Base-by-base conservation (phyloP, 148 eudicot genomes). In the Oxyria digyna region DNA sequence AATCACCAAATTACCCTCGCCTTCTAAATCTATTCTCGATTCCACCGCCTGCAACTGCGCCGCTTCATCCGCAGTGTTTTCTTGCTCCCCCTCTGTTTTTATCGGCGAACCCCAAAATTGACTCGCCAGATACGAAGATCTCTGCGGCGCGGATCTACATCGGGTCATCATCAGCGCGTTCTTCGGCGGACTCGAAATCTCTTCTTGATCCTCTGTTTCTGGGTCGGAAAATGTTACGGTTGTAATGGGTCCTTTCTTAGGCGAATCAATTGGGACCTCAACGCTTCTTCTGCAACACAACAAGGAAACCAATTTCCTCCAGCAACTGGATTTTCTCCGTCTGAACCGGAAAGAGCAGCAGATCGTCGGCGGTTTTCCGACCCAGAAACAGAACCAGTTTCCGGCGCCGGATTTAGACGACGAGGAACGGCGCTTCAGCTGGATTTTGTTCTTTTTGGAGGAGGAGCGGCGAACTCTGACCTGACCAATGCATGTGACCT, bases 401-500 rank as follows among this genome's bases (percentile, higher is more conserved):
- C 65, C 11, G 57, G 33, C 8, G 33, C 41, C 41, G 14, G 45
- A 62, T 31, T 33, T 40, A 13, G 38, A 11, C 3, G 32, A n/a
- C 14, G 38, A 59, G 38, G 65, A 15, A 0, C 69, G 69, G 26
- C 46, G 69, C 14, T 38, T 21, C 3, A 66, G 69, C 26, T 37
- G 1, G 69, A 66, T 38, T n/a, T n/a, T n/a, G n/a, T n/a, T n/a
- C n/a, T n/a, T n/a, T n/a, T 66, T 66, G 15, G 69, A 66, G 26
- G 75, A 42, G 42, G 86, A 75, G 0, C 87, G 81, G 8, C 85
- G 73, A 17, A 82, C 81, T 4, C 89, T 80, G 63, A 92, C 98
- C 48, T 93, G 96, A 59, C 98, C 98, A 6, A 87, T 93, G 76
- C 98, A 93, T 15, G 98, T 89, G 72, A 93, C 98, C 66, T 89